A percentile compares a stretch with the other conserved stretches of the same genome.
Evolutionary conservation across 768 basidiomycete species (phyloP).

Genomic region (Leccinum rimulosum): DNA sequence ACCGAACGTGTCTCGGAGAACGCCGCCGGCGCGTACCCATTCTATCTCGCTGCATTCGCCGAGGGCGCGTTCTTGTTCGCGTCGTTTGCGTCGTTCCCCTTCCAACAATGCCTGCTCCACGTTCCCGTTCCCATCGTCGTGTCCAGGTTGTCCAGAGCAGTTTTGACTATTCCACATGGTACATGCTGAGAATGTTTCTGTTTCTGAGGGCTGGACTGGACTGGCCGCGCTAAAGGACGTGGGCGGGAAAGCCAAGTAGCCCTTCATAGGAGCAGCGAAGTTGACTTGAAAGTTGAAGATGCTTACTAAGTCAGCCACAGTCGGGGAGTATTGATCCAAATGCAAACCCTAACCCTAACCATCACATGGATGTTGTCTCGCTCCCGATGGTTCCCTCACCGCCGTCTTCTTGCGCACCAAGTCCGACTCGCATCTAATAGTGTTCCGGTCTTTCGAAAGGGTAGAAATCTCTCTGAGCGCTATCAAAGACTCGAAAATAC

Average conservation of each 20-base stretch:
- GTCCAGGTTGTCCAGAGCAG: background rate
- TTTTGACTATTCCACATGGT: background rate
- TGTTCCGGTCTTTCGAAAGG: constrained; percentile 32
- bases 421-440: constrained; percentile 9
- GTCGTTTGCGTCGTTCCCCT: constrained; percentile 19
- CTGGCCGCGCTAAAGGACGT: background rate
- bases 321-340: too few relatives aligned
- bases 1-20: constrained; percentile 49
- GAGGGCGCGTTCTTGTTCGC: constrained; percentile 39
- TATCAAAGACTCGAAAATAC: constrained; percentile 56
- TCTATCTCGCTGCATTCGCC: constrained; percentile 51
- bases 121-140: background rate
- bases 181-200: background rate
- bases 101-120: constrained; percentile 3
- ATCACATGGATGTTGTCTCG: constrained; percentile 22
- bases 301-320: constrained; percentile 4
- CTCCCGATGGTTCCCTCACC: constrained; percentile 3
- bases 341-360: background rate
- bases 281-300: background rate
- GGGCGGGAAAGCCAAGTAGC: constrained; percentile 27
- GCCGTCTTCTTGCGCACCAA: background rate
- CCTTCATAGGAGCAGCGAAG: constrained; percentile 15
- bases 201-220: background rate
- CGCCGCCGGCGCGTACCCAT: constrained; percentile 59
- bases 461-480: constrained; percentile 59